phyloP scores from a whole-genome alignment of 768 basidiomycete species.

The Psilocybe tampanensis region DNA sequence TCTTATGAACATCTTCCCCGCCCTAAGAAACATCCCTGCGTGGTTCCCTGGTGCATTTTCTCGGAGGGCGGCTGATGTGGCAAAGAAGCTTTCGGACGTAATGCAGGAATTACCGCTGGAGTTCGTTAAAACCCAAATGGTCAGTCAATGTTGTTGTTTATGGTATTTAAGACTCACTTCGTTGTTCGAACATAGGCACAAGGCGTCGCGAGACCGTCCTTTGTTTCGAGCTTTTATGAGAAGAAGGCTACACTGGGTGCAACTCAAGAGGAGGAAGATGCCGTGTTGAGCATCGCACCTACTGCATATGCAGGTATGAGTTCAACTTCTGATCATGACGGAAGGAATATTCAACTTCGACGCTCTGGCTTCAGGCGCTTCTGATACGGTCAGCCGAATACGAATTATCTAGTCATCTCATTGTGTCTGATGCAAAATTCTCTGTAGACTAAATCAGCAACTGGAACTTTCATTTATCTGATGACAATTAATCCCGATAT shows the following conservation, averaged over 20 bases:
- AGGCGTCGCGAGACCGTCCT: conserved; percentile 10
- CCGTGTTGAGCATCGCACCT: conserved; percentile 11
- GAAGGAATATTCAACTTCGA: too few species aligned
- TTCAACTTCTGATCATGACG: too few species aligned
- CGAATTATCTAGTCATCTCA: background rate
- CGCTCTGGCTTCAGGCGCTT: conserved; percentile 5
- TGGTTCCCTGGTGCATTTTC: conserved; percentile 17
- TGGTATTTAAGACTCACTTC: background rate
- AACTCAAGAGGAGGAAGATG: conserved; percentile 12
- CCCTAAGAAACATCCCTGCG: conserved; percentile 14
- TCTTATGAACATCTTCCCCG: conserved; percentile 13
- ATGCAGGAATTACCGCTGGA: conserved; percentile 13
- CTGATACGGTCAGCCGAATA: conserved; percentile 12
- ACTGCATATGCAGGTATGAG: conserved; percentile 17
- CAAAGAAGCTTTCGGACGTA: background rate
- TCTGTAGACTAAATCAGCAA: too few species aligned
- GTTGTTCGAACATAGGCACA: background rate
- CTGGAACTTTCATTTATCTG: too few species aligned
- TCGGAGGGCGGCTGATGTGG: background rate
- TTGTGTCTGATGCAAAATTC: too few species aligned
- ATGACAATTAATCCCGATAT: too few species aligned
- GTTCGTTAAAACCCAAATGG: conserved; percentile 12
- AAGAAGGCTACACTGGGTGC: background rate
- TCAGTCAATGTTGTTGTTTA: background rate
- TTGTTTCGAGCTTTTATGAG: conserved; percentile 7